phyloP scores from a whole-genome alignment of 805 yeast genomes.

The Zygotorulaspora sp. region DNA sequence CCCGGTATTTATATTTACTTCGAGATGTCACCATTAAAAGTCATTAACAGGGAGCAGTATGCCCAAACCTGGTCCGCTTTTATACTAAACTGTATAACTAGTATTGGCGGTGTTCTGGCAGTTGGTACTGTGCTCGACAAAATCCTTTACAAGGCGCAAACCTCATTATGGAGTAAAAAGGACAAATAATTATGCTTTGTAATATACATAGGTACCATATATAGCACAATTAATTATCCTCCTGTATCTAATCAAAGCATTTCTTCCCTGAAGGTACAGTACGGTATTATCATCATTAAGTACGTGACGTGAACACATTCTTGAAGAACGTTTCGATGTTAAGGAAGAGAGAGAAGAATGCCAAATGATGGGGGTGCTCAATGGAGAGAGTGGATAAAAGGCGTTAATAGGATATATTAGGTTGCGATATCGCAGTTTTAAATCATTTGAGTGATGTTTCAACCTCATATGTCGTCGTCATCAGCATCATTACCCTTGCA shows the following conservation, averaged over 20 bases:
- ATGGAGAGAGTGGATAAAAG: too few species aligned
- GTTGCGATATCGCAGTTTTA: too few species aligned
- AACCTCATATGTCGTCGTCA: slow-evolving; percentile 15
- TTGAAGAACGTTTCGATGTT: slow-evolving; percentile 3
- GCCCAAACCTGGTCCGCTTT: slow-evolving; percentile 77
- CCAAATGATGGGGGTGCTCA: not conserved
- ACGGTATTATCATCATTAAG: slow-evolving; percentile 9
- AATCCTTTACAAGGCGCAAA: slow-evolving; percentile 84
- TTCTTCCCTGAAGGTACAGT: too few species aligned
- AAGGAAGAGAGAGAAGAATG: slow-evolving; percentile 1
- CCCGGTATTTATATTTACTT: slow-evolving; percentile 87
- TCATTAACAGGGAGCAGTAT: slow-evolving; percentile 71
- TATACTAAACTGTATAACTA: slow-evolving; percentile 74
- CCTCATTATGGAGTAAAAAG: slow-evolving; percentile 45
- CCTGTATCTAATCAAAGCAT: too few species aligned
- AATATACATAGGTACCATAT: not conserved
- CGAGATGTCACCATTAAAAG: slow-evolving; percentile 90
- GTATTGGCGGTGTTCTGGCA: slow-evolving; percentile 89
- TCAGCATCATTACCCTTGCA: slow-evolving; percentile 18
- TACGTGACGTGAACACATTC: slow-evolving; percentile 9
- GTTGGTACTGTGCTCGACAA: slow-evolving; percentile 87
- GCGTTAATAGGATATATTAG: too few species aligned
- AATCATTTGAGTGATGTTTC: slow-evolving; percentile 9
- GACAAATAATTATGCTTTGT: slow-evolving; percentile 10
- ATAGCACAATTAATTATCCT: too few species aligned